These are phyloP conservation scores for Albophoma yamanashiensis DNA, from an alignment of 2,329 filamentous ascomycete species.

Conservation along the genomic window DNA sequence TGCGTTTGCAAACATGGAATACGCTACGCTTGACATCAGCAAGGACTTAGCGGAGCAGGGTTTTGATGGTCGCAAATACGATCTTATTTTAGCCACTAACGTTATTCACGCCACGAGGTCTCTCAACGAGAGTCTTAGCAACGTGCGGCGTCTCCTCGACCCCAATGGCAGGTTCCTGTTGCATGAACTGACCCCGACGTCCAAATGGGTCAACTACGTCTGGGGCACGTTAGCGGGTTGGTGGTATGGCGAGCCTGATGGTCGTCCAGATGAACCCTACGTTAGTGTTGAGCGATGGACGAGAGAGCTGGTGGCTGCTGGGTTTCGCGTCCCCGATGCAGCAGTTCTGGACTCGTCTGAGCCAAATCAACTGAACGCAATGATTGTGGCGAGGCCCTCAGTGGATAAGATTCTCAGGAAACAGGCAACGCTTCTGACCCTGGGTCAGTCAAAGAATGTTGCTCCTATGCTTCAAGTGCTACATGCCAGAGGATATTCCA, in stretches of 20 bases:
- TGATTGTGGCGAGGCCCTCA: neutral
- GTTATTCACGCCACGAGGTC: neutral
- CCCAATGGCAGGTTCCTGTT: neutral
- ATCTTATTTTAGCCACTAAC: neutral
- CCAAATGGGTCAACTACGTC: neutral
- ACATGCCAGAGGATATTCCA: neutral
- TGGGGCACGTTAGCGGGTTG: slow-evolving; percentile 11
- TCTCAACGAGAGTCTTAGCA: neutral
- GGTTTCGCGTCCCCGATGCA: slow-evolving; percentile 4
- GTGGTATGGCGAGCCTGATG: slow-evolving; percentile 20
- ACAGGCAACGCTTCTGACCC: neutral
- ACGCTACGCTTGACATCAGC: slow-evolving; percentile 13
- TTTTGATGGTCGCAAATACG: neutral
- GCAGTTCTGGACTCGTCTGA: neutral
- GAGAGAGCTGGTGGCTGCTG: slow-evolving; percentile 11
- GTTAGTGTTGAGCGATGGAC: slow-evolving; percentile 12
- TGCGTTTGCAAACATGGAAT: slow-evolving; percentile 11
- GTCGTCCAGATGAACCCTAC: slow-evolving; percentile 13
- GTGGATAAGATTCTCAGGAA: neutral
- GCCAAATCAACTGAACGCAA: neutral
- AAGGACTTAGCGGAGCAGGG: neutral
- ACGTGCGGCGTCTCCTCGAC: neutral
- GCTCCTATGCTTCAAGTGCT: neutral
- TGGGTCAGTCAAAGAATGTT: neutral
- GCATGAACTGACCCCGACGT: neutral